These are phyloP conservation scores for Plasmodiophora brassicae DNA, from an alignment of 208 protist species.

Conservation along the genomic window DNA sequence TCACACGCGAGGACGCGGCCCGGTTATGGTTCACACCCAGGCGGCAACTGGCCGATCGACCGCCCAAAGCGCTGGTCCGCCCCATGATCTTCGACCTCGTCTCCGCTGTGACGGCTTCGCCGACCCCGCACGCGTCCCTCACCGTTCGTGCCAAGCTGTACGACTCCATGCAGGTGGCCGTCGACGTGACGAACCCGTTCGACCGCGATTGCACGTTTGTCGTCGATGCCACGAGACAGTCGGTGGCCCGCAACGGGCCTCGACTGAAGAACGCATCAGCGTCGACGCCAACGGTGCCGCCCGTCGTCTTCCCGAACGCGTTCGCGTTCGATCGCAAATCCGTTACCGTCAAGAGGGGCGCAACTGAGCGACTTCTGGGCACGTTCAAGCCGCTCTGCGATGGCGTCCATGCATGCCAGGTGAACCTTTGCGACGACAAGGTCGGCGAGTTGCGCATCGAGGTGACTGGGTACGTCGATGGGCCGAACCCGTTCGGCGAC, in stretches of 20 bases:
- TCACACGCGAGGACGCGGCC: not conserved
- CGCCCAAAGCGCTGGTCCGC: not conserved
- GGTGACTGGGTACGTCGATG: not conserved
- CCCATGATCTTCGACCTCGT: not conserved
- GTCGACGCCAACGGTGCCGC: not conserved
- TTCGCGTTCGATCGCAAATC: not conserved
- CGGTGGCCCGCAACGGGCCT: not conserved
- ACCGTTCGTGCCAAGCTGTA: not conserved
- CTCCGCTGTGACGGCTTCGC: not conserved
- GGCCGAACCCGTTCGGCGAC: not conserved
- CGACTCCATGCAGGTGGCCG: not conserved
- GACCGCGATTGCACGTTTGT: not conserved
- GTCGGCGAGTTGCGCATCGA: conserved; percentile 20
- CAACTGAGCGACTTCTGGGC: not conserved
- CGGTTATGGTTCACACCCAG: not conserved
- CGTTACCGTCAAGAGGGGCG: not conserved
- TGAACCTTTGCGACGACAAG: not conserved
- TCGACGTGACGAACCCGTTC: not conserved
- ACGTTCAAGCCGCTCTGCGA: not conserved
- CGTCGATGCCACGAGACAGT: not conserved
- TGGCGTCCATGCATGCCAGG: not conserved
- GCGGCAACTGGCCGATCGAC: not conserved
- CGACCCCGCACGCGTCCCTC: not conserved
- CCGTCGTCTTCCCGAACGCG: not conserved
- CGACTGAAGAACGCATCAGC: not conserved